Evolutionary conservation across 2,329 filamentous ascomycete genomes (phyloP), one percentile per base, ranked within the genome.

Genomic region (Dactylonectria macrodidyma): DNA sequence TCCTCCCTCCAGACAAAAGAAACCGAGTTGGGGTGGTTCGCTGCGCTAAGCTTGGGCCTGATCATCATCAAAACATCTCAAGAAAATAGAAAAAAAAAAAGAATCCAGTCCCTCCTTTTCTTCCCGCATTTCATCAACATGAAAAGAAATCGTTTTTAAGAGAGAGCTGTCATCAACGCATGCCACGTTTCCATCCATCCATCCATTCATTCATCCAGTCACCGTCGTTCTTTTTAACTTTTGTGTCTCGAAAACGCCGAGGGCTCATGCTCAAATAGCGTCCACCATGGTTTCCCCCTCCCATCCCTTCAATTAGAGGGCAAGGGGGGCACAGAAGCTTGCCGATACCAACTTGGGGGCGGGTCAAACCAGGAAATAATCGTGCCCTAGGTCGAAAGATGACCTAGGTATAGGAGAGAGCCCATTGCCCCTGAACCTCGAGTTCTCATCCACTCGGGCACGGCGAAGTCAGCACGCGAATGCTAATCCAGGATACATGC

Each of bases 201-300:
- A 69, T 74, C 72, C 73, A 75, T 74, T 66, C 73, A 68, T 75
- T 66, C 69, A 67, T 76, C 74, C 74, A 73, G 75, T 76, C 74
- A 74, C 74, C 74, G 62, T 73, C 74, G 71, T 74, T 75, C 74
- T 76, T 76, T 76, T 75, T 76, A 70, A 72, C 72, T 76, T 76
- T 71, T 71, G 59, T 74, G 73, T 73, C 73, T 76, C 74, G 74
- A 74, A 74, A 76, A 76, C 75, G 75, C 75, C 75, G 68, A 73
- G 71, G 70, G 71, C 71, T 74, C 75, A 76, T 76, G 73, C 75
- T 76, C 71, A 73, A 71, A 73, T 70, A 72, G 75, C 68, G 60
- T 70, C 67, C 60, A 66, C 50, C 48, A 59, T 50, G 24, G 24
- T 54, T 48, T 50, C 63, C 63, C 67, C 62, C 34, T 66, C 62